These are phyloP conservation scores for Penicillium argentinense DNA, from an alignment of 495 filamentous ascomycete species.

Conservation along the genomic window DNA sequence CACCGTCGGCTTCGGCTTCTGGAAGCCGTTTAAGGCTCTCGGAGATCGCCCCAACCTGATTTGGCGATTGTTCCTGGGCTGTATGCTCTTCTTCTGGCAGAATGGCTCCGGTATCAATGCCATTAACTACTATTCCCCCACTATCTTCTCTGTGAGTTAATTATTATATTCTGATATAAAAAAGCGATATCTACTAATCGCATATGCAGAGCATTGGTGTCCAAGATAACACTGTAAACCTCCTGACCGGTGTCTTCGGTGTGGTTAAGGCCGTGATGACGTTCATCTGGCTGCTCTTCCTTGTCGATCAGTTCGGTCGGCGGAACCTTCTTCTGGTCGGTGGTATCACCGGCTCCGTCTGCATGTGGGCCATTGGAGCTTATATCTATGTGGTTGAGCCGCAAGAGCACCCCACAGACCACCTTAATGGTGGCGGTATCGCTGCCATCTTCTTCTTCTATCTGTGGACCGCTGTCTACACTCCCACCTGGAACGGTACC, in stretches of 20 bases:
- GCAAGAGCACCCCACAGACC: slow-evolving; percentile 32
- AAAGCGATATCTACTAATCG: background rate
- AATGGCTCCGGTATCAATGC: slow-evolving; percentile 67
- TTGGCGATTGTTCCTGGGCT: slow-evolving; percentile 66
- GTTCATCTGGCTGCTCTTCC: slow-evolving; percentile 63
- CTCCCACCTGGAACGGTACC: slow-evolving; percentile 70
- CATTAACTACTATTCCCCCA: slow-evolving; percentile 66
- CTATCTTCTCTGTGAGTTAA: slow-evolving; percentile 51
- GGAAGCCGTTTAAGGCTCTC: slow-evolving; percentile 64
- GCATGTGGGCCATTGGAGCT: slow-evolving; percentile 72
- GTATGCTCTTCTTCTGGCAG: slow-evolving; percentile 67
- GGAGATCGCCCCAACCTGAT: slow-evolving; percentile 43
- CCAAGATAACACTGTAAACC: slow-evolving; percentile 31
- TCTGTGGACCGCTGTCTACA: slow-evolving; percentile 74
- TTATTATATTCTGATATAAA: background rate
- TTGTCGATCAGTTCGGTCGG: slow-evolving; percentile 69
- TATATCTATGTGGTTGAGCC: slow-evolving; percentile 63
- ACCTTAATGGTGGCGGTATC: slow-evolving; percentile 57
- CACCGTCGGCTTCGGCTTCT: slow-evolving; percentile 62
- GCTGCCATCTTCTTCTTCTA: slow-evolving; percentile 77
- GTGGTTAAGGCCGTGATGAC: slow-evolving; percentile 57
- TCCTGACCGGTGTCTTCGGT: slow-evolving; percentile 53
- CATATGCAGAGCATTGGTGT: slow-evolving; percentile 49
- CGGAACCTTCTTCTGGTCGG: slow-evolving; percentile 69
- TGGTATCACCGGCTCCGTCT: slow-evolving; percentile 63